Base-by-base conservation (phyloP, 2,329 filamentous ascomycete species). In the Thyridium curvatum region DNA sequence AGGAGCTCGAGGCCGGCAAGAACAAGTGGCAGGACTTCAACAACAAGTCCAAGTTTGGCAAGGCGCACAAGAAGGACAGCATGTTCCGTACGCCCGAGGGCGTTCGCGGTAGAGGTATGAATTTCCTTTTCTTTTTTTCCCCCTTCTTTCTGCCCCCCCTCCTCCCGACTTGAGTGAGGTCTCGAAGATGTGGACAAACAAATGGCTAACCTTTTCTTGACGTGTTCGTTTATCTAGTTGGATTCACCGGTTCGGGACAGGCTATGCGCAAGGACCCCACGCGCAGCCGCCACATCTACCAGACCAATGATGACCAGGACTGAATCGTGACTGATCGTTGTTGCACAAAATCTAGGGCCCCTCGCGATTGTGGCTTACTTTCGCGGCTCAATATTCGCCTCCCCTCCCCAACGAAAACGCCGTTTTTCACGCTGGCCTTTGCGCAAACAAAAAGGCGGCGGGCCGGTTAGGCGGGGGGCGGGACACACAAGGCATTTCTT, bases 51-150 rank as follows among this genome's bases (percentile, higher is more conserved):
- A 90, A 87, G 56, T 69, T 79, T 47, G 77, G 71, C 47, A 84
- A 83, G 59, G 49, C 65, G 4, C 64, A 66, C 32, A 91, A 91
- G 68, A 95, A 95, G 65, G 87, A 95, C 35, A 94, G 88, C 71
- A 96, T 96, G 90, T 96, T 96, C 60, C 82, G 90, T 34, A 96
- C 90, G 3, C 88, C 89, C 1, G 89, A 94, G 26, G 83, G 87
- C 44, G 76, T 93, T 17, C 78, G 87, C 53, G 90, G 86, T 41
- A 79, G 89, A 84, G 90, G 90, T 94, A 67, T 50, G 74, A 52
- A 34, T 16, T 14, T 4, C 13, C 34, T 8, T 16, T 34, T 21
- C 6, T 15, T 30, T 15, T 14, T 14, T 17, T 28, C 6, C 15
- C 8, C 38, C 39, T 28, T 36, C 34, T 43, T 41, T 36, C 29